These are phyloP conservation scores for Talaromyces albobiverticillius DNA, from an alignment of 2,329 filamentous ascomycete genomes.

Conservation along the genomic window DNA sequence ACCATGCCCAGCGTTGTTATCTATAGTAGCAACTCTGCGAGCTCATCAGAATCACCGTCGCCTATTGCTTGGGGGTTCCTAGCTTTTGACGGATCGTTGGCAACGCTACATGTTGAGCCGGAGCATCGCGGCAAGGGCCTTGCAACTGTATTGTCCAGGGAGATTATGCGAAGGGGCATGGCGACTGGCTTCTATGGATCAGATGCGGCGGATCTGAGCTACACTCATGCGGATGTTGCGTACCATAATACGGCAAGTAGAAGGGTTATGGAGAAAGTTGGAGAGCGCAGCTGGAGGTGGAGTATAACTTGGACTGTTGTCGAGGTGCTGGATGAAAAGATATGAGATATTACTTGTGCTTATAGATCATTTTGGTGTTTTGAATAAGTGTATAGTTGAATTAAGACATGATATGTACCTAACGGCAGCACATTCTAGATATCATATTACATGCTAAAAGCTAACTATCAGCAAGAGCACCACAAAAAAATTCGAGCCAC, in stretches of 20 bases:
- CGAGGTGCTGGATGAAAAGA: conserved; percentile 23
- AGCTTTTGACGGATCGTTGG: conserved; percentile 35
- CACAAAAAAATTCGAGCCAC: too few species aligned
- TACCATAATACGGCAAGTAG: conserved; percentile 34
- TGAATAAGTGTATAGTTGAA: too few species aligned
- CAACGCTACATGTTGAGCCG: conserved; percentile 41
- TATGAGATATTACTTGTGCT: not conserved
- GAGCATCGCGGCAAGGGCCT: conserved; percentile 38
- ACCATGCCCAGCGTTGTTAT: conserved; percentile 33
- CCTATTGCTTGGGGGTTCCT: conserved; percentile 43
- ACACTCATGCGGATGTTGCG: conserved; percentile 40
- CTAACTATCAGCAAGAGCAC: too few species aligned
- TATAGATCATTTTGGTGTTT: not conserved
- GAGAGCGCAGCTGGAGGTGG: conserved; percentile 31
- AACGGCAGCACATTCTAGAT: too few species aligned
- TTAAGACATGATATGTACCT: too few species aligned
- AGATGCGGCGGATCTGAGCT: conserved; percentile 19
- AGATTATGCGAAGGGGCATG: conserved; percentile 32
- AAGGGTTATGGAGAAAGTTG: conserved; percentile 45
- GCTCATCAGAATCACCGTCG: not conserved
- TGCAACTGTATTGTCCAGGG: conserved; percentile 29
- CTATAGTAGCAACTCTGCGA: conserved; percentile 22
- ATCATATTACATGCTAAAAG: too few species aligned
- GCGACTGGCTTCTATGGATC: conserved; percentile 12
- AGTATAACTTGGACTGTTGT: conserved; percentile 38